These are phyloP conservation scores for Ophiocordyceps camponoti-floridani DNA, from an alignment of 2,329 filamentous ascomycete species.

Conservation along the genomic window DNA sequence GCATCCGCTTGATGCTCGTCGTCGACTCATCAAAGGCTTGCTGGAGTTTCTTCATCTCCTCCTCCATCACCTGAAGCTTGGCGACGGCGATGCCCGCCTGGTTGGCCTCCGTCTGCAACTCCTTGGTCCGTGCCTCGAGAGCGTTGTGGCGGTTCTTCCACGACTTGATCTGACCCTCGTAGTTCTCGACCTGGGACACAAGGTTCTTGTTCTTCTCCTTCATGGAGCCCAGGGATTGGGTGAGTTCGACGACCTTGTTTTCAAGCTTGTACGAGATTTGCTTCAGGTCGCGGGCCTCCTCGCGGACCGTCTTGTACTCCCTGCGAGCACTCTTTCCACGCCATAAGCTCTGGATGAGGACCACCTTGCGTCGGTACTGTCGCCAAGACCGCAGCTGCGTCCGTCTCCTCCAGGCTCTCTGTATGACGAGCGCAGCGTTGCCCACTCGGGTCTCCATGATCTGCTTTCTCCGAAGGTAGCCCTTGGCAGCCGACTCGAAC, in stretches of 20 bases:
- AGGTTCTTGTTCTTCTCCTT: conserved; percentile 90
- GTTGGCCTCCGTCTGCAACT: conserved; percentile 90
- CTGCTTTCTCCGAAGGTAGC: conserved; percentile 74
- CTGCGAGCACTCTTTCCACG: conserved; percentile 65
- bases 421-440: conserved; percentile 80
- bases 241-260: conserved; percentile 98
- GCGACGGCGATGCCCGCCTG: conserved; percentile 92
- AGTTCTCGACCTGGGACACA: conserved; percentile 77
- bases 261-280: conserved; percentile 99
- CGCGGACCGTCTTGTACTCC: conserved; percentile 77
- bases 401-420: conserved; percentile 75
- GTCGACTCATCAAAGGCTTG: conserved; percentile 78
- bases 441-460: conserved; percentile 89
- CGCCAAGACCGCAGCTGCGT: conserved; percentile 66
- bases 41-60: conserved; percentile 87
- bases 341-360: conserved; percentile 85
- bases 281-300: conserved; percentile 95
- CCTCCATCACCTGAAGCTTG: conserved; percentile 77
- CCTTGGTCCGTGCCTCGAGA: conserved; percentile 76
- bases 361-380: conserved; percentile 73
- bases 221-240: conserved; percentile 79
- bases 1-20: conserved; percentile 78
- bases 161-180: conserved; percentile 88
- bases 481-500: conserved; percentile 82
- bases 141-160: conserved; percentile 88